A percentile compares a stretch with the other conserved stretches of the same genome.
phyloP scores from a whole-genome alignment of 345 rosid genomes.

The Lepidium aucheri region DNA sequence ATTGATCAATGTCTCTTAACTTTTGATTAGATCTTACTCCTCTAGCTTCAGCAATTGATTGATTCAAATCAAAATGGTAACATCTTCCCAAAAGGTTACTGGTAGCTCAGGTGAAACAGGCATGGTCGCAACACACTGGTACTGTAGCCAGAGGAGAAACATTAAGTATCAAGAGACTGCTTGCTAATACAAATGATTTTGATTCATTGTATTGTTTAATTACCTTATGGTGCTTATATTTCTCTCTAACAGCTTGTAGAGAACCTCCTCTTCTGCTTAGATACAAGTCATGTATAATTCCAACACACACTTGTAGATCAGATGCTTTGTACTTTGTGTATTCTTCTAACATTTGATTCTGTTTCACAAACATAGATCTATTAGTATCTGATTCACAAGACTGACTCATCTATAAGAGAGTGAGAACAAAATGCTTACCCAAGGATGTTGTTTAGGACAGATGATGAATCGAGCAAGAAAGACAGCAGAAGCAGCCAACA shows the following conservation, averaged over 20 bases:
- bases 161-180: background rate
- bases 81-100: slow-evolving; percentile 36
- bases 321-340: slow-evolving; percentile 44
- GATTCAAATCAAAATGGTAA: slow-evolving; percentile 9
- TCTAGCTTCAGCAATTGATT: background rate
- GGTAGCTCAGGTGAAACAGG: slow-evolving; percentile 56
- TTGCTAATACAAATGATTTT: background rate
- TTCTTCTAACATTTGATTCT: slow-evolving; percentile 37
- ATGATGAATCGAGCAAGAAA: slow-evolving; percentile 60
- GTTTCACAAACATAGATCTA: background rate
- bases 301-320: slow-evolving; percentile 30
- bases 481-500: slow-evolving; percentile 66
- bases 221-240: slow-evolving; percentile 76
- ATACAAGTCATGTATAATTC: slow-evolving; percentile 23
- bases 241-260: slow-evolving; percentile 57
- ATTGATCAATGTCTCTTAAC: background rate
- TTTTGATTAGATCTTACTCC: background rate
- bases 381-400: background rate
- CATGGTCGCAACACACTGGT: slow-evolving; percentile 52
- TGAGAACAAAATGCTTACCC: slow-evolving; percentile 43
- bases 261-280: slow-evolving; percentile 29
- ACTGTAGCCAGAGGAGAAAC: slow-evolving; percentile 34
- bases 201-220: background rate
- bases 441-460: slow-evolving; percentile 50
- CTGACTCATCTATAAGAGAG: background rate